Percentiles rank a stretch among this genome's conserved stretches.
Conservation (phyloP, 2,329 filamentous ascomycete species). For the Alternaria triticina region DNA sequence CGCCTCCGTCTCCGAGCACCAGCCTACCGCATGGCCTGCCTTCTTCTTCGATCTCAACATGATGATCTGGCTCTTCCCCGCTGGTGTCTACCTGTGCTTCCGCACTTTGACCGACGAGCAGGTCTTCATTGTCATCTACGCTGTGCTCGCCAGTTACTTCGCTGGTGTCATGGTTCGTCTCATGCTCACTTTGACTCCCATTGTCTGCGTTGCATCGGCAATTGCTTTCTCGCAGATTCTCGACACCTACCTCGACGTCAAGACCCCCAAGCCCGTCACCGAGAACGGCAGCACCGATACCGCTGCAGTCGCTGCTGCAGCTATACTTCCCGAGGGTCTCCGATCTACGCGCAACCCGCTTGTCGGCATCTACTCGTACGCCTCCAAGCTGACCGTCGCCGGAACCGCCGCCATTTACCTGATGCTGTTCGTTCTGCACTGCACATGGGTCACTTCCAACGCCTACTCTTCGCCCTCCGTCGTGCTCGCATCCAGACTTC, state of each 20-base stretch:
- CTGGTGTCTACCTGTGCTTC: slow-evolving; percentile 98
- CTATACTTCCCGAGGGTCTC: slow-evolving; percentile 61
- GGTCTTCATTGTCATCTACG: slow-evolving; percentile 96
- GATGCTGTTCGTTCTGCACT: slow-evolving; percentile 92
- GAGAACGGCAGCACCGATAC: slow-evolving; percentile 45
- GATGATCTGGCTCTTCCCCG: slow-evolving; percentile 98
- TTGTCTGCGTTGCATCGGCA: slow-evolving; percentile 93
- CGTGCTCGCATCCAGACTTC: slow-evolving; percentile 87
- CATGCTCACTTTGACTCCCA: slow-evolving; percentile 95
- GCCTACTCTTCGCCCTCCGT: slow-evolving; percentile 98
- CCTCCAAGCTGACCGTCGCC: slow-evolving; percentile 82
- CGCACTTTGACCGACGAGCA: slow-evolving; percentile 92
- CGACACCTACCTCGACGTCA: slow-evolving; percentile 78
- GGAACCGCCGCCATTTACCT: slow-evolving; percentile 78
- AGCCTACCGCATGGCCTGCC: slow-evolving; percentile 97
- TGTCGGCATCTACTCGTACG: slow-evolving; percentile 80
- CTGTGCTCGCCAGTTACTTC: slow-evolving; percentile 97
- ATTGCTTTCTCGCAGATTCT: slow-evolving; percentile 87
- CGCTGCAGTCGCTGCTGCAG: slow-evolving; percentile 57
- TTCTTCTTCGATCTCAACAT: slow-evolving; percentile 99
- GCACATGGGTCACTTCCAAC: slow-evolving; percentile 99
- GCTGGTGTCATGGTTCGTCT: slow-evolving; percentile 99
- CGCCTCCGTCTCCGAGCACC: slow-evolving; percentile 98
- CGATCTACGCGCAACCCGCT: slow-evolving; percentile 74
- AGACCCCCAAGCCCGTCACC: slow-evolving; percentile 63